phyloP scores from a whole-genome alignment of 352 stramenopile species.

The Globisporangium paddicum region DNA sequence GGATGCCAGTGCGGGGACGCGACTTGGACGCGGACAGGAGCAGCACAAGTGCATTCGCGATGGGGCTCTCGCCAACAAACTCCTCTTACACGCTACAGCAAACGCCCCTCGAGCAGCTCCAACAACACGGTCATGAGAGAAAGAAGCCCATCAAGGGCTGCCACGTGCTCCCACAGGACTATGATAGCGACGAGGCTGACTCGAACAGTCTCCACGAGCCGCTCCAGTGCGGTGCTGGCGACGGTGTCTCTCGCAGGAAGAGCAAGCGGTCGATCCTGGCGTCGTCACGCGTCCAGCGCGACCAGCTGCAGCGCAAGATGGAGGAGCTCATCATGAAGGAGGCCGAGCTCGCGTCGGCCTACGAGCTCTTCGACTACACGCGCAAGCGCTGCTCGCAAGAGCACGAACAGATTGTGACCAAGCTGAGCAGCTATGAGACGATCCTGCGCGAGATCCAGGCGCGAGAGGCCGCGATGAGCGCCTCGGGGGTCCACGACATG shows the following conservation, averaged over 20 bases:
- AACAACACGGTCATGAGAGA: constrained; percentile 12
- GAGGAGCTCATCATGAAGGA: constrained; percentile 59
- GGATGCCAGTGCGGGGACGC: constrained; percentile 2
- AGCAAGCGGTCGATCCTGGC: constrained; percentile 27
- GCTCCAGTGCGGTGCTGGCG: background rate
- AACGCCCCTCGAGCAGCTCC: constrained; percentile 4
- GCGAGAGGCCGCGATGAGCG: constrained; percentile 13
- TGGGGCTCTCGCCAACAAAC: constrained; percentile 1
- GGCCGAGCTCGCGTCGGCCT: constrained; percentile 45
- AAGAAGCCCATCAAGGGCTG: constrained; percentile 33
- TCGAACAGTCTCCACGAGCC: constrained; percentile 14
- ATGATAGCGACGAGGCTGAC: constrained; percentile 4
- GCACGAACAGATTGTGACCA: constrained; percentile 43
- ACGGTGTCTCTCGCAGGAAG: background rate
- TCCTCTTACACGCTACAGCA: background rate
- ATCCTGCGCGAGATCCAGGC: constrained; percentile 28
- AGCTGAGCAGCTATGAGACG: constrained; percentile 39
- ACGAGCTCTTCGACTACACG: constrained; percentile 60
- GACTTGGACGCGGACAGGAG: background rate
- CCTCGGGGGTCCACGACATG: constrained; percentile 15
- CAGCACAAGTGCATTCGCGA: background rate
- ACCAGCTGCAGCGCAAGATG: constrained; percentile 59
- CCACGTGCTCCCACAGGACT: constrained; percentile 41
- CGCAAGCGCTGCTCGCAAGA: constrained; percentile 32
- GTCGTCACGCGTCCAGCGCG: constrained; percentile 34